These are phyloP conservation scores for Trametes sanguinea DNA, from an alignment of 768 basidiomycete genomes.

Conservation along the genomic window DNA sequence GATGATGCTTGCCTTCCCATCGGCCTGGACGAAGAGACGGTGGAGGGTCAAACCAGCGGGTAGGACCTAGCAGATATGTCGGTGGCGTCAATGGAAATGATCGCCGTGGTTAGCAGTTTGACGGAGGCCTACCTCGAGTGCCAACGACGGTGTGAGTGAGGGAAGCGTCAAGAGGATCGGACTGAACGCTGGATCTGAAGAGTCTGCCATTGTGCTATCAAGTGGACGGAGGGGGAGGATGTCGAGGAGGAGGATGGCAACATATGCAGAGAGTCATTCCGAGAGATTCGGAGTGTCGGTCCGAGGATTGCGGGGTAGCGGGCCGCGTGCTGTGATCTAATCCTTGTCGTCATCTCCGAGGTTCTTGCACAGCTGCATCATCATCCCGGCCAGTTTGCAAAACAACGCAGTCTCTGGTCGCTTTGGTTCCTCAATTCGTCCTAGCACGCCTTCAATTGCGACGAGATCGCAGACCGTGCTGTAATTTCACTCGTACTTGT, in stretches of 20 bases:
- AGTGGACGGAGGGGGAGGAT: neutral
- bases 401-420: too few species aligned
- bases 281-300: slow-evolving; percentile 7
- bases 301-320: neutral
- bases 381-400: too few species aligned
- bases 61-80: slow-evolving; percentile 47
- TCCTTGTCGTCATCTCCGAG: slow-evolving; percentile 9
- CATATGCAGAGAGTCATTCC: neutral
- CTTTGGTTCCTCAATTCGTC: too few species aligned
- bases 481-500: too few species aligned
- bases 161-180: slow-evolving; percentile 58
- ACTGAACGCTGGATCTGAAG: slow-evolving; percentile 37
- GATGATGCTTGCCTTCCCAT: slow-evolving; percentile 52
- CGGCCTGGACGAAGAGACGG: slow-evolving; percentile 62
- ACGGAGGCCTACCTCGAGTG: slow-evolving; percentile 52
- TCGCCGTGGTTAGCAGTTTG: too few species aligned
- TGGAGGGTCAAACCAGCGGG: slow-evolving; percentile 72
- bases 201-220: slow-evolving; percentile 5
- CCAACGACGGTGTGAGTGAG: slow-evolving; percentile 56
- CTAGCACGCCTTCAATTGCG: too few species aligned
- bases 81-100: slow-evolving; percentile 8
- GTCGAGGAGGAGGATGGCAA: neutral
- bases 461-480: too few species aligned
- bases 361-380: neutral
- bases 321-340: neutral